Conservation (phyloP, 1,284 basidiomycete genomes). For the Sporisorium sorghi region DNA sequence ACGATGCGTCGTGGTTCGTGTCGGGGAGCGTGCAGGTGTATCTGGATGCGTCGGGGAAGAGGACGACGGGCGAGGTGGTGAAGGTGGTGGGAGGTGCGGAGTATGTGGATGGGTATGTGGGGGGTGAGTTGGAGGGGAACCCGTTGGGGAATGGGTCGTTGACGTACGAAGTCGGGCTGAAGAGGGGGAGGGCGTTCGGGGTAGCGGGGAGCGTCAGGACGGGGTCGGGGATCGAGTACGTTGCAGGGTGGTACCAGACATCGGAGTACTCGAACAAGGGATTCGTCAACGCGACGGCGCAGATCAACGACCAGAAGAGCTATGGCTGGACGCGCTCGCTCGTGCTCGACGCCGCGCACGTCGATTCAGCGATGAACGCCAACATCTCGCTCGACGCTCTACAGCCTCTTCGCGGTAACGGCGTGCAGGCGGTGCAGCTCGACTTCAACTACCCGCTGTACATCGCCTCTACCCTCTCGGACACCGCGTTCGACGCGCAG, state of each 20-base stretch:
- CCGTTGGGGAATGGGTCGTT: slow-evolving; percentile 19
- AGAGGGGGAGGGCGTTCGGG: slow-evolving; percentile 14
- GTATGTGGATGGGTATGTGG: slow-evolving; percentile 12
- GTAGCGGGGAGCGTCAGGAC: slow-evolving; percentile 31
- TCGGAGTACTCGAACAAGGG: slow-evolving; percentile 24
- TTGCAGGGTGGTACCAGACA: slow-evolving; percentile 24
- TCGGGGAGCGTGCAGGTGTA: slow-evolving; percentile 77
- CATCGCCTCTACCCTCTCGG: slow-evolving; percentile 14
- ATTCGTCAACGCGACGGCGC: slow-evolving; percentile 25
- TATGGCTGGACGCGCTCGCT: slow-evolving; percentile 24
- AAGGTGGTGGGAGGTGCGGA: slow-evolving; percentile 1
- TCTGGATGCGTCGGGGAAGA: slow-evolving; percentile 30
- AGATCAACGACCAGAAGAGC: slow-evolving; percentile 31
- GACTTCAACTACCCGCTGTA: slow-evolving; percentile 40
- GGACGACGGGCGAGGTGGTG: slow-evolving; percentile 42
- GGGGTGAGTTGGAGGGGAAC: slow-evolving; percentile 19
- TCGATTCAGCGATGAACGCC: not conserved
- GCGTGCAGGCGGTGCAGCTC: slow-evolving; percentile 13
- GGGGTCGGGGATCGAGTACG: slow-evolving; percentile 15
- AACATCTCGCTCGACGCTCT: slow-evolving; percentile 3
- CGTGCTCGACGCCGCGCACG: not conserved
- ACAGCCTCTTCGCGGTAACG: not conserved
- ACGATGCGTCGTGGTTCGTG: slow-evolving; percentile 79
- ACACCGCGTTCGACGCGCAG: slow-evolving; percentile 12
- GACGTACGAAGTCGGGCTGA: slow-evolving; percentile 20